Base-by-base conservation (phyloP, 2,329 filamentous ascomycete species). In the Fusarium equiseti region DNA sequence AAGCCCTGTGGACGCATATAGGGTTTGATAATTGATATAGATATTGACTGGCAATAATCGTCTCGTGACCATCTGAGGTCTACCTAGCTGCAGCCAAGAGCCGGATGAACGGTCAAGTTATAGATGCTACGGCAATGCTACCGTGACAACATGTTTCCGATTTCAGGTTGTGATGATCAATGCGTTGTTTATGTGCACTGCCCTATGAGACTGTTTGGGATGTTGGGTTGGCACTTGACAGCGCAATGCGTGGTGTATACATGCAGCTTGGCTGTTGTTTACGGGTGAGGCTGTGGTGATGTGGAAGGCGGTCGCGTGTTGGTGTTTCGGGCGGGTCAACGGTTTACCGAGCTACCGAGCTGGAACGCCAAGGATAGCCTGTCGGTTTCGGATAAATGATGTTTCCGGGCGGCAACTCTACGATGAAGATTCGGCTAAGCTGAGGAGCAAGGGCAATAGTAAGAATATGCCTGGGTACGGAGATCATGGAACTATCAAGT, bases 21-120 rank as follows among this genome's bases (percentile, higher is more conserved):
- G 50, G 22, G 24, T 26, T 42, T 52, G 24, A 40, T 52, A 52
- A n/a, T 27, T 52, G 24, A 40, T 52, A 52, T 52, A 42, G 32
- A n/a, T 42, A 20, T 52, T 2, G 27, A 13, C 24, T n/a, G 44
- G 24, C 18, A 46, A 13, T 29, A 20, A 20, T 27, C 6, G 3
- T 13, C 35, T 27, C 15, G 22, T 42, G 32, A 42, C 50, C 32
- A n/a, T 42, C 50, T 42, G 13, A 35, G 16, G 16, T 38, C 22
- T 51, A 15, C 15, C 27, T 22, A 16, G 31, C n/a, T 27, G 22
- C 22, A 52, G 24, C 32, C 50, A 52, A 52, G 50, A 24, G 50
- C 24, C 22, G 32, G 32, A 20, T 13, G 20, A 9, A 27, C 32
- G 32, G 32, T 38, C 32, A 18, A 38, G 32, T 38, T 38, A 38